Evolutionary conservation across 495 filamentous ascomycete genomes (phyloP), one percentile per base, ranked within the genome.

Genomic region (Hyaloscypha hepaticicola): DNA sequence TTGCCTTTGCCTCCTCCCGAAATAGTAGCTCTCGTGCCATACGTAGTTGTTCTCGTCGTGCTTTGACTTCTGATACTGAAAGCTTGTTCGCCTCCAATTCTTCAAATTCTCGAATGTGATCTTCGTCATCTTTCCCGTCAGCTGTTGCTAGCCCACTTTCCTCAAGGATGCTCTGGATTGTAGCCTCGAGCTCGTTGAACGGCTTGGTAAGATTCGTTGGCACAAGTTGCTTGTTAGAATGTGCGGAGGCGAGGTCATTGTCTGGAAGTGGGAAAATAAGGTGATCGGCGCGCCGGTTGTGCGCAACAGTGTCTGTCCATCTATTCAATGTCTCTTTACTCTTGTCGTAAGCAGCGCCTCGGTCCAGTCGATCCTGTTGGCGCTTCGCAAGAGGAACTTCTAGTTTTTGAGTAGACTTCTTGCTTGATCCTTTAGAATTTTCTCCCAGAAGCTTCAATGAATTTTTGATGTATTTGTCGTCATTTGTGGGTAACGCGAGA

Each of bases 221-320:
- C 29, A 81, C 66, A 28, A 92, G 78, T 66, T 81, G 77, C 19
- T 67, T 76, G 55, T 77, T 80, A 58, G 79, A 73, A 16, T 83
- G 72, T 3, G 81, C 73, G 68, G 82, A 73, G 75, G 81, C 64
- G 64, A 77, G 79, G 56, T 86, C 80, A 1, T 90, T 88, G 65
- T 96, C 89, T 5, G 87, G 82, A 0, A 97, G 82, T 26, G 95
- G 95, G 73, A 98, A 99, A n/a, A 87, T 79, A 1, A 98, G 78
- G 74, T 97, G 94, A 28, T 97, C 96, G 5, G 95, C 93, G 64
- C 91, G 83, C 45, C 96, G 87, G 74, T 97, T 96, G 28, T 91
- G 87, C 75, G 96, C 96, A 70, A 99, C 93, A 0, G 96, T 97
- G 57, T 96, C 94, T 22, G 88, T 85, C 95, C 95, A 99, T 65